phyloP scores from a whole-genome alignment of 2,329 filamentous ascomycete genomes.

The Venturia carpophila region DNA sequence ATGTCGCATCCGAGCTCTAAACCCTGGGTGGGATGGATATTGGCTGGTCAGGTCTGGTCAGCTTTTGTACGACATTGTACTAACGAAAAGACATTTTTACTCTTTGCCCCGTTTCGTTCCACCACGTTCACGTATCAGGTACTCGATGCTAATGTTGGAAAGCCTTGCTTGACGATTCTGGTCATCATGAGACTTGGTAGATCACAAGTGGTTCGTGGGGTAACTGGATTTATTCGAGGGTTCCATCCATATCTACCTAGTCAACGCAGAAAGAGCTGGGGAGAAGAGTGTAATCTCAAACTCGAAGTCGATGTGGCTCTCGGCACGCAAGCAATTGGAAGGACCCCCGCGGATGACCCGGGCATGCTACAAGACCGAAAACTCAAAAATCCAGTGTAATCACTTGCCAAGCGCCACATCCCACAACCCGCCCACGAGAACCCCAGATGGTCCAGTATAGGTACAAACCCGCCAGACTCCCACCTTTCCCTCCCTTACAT shows the following conservation, averaged over 20 bases:
- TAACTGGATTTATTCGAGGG: too few relatives aligned
- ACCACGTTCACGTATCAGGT: neutral
- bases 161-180: too few relatives aligned
- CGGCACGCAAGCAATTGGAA: neutral
- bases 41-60: neutral
- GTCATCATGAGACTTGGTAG: too few relatives aligned
- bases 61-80: neutral
- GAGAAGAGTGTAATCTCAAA: neutral
- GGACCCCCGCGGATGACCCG: too few relatives aligned
- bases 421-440: neutral
- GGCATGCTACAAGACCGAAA: neutral
- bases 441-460: neutral
- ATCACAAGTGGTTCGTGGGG: too few relatives aligned
- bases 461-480: neutral
- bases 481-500: too few relatives aligned
- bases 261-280: too few relatives aligned
- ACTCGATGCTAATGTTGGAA: too few relatives aligned
- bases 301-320: neutral
- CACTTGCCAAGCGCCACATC: neutral
- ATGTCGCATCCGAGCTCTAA: neutral
- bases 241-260: too few relatives aligned
- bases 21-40: neutral
- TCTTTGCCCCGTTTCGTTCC: neutral
- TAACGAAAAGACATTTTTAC: neutral
- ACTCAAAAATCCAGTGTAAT: neutral